Conservation (phyloP, 116 monocot species). For the Papilionanthe hybrid region DNA sequence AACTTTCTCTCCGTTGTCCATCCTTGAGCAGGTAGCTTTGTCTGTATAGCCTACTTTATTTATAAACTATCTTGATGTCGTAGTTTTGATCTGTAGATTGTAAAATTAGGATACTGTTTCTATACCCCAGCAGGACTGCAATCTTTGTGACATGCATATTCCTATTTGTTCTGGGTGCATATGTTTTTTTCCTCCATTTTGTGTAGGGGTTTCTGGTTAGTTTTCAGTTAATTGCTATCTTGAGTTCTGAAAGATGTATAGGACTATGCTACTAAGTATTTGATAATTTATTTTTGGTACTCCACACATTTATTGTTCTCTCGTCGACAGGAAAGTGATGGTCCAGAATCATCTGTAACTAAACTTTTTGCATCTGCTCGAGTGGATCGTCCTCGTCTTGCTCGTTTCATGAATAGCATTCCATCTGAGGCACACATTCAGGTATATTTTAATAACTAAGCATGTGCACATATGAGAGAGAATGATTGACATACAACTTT, state of each 20-base stretch:
- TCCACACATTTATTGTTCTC: slow-evolving; percentile 1
- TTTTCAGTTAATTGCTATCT: neutral
- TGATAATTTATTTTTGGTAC: neutral
- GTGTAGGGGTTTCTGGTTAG: neutral
- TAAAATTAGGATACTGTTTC: neutral
- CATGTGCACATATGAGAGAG: neutral
- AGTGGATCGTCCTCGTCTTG: slow-evolving; percentile 25
- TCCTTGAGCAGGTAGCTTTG: too few species aligned
- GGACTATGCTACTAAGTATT: neutral
- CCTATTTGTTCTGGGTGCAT: neutral
- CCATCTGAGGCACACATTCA: slow-evolving; percentile 74
- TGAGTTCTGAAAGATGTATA: neutral
- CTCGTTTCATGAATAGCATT: slow-evolving; percentile 50
- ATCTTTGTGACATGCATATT: neutral
- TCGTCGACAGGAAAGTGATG: slow-evolving; percentile 68
- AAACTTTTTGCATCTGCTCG: slow-evolving; percentile 81
- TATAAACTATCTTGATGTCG: neutral
- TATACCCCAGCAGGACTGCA: neutral
- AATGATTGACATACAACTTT: slow-evolving; percentile 4
- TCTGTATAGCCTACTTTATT: neutral
- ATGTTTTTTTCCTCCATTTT: neutral
- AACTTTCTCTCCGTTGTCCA: too few species aligned
- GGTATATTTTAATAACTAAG: slow-evolving; percentile 36
- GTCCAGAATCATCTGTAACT: slow-evolving; percentile 71
- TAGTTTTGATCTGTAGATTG: neutral